Evolutionary conservation across 2,329 filamentous ascomycete genomes (phyloP).

Genomic region (Calonectria pauciramosa): DNA sequence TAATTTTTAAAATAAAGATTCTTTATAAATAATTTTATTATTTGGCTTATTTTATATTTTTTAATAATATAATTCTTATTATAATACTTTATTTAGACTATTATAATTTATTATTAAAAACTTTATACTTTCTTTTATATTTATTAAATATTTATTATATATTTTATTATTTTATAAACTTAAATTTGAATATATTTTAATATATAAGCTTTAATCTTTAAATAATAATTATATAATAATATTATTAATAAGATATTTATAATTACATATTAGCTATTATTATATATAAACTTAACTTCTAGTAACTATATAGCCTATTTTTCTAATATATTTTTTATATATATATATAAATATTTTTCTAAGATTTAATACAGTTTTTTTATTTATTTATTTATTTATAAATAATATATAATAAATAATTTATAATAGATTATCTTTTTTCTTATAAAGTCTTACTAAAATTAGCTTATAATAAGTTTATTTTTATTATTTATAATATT

Average conservation of each 20-base stretch:
- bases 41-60: background rate
- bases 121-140: background rate
- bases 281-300: background rate
- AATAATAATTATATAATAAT: background rate
- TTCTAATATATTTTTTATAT: background rate
- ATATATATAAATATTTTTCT: background rate
- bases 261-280: background rate
- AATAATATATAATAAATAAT: background rate
- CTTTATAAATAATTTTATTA: background rate
- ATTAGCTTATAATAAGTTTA: background rate
- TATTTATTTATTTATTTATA: constrained; percentile 4
- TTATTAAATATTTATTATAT: background rate
- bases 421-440: background rate
- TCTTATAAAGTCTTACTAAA: background rate
- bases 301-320: background rate
- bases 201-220: background rate
- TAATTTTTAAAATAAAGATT: background rate
- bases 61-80: background rate
- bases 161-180: background rate
- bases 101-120: background rate
- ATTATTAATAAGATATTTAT: background rate
- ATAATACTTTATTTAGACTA: background rate
- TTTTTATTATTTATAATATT: background rate
- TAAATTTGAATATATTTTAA: background rate
- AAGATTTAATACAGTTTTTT: background rate